Conservation (phyloP, 202 grass and related monocot genomes). For the Hordeum pubiflorum region DNA sequence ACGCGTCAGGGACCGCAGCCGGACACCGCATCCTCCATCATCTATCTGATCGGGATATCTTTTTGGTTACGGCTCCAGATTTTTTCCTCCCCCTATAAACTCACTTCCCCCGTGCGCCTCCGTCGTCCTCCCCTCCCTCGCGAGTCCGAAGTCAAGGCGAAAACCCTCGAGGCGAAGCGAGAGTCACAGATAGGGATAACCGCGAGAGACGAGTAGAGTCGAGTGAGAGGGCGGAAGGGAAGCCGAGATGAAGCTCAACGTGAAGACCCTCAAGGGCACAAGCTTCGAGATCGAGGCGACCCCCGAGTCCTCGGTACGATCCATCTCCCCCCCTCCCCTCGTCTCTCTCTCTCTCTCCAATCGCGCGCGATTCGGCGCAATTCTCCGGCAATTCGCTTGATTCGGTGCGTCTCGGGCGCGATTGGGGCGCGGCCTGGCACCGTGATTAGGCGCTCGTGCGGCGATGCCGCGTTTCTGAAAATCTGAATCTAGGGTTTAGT, state of each 20-base stretch:
- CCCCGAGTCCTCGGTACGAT: conserved; percentile 51
- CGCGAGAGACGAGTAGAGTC: background rate
- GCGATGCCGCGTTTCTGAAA: background rate
- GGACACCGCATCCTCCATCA: background rate
- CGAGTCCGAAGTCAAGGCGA: conserved; percentile 18
- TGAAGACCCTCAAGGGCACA: conserved; percentile 95
- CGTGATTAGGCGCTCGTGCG: background rate
- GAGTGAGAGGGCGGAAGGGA: background rate
- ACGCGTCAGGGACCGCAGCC: background rate
- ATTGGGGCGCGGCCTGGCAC: background rate
- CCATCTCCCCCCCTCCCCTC: background rate
- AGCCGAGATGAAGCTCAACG: conserved; percentile 78
- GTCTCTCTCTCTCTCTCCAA: background rate
- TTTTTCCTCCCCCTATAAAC: conserved; percentile 18
- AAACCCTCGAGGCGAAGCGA: conserved; percentile 9
- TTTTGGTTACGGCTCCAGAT: background rate
- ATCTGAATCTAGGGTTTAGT: conserved; percentile 57
- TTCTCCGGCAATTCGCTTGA: background rate
- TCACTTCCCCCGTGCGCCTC: conserved; percentile 1
- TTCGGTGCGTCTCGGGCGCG: background rate
- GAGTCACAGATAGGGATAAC: background rate
- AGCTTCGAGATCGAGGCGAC: conserved; percentile 91
- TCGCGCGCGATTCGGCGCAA: conserved; percentile 10
- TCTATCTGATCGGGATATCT: background rate
- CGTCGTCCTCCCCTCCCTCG: background rate